A percentile compares a stretch with the other conserved stretches of the same genome.
Conservation (phyloP, 495 filamentous ascomycete genomes). For the Aspergillus ellipticus region DNA sequence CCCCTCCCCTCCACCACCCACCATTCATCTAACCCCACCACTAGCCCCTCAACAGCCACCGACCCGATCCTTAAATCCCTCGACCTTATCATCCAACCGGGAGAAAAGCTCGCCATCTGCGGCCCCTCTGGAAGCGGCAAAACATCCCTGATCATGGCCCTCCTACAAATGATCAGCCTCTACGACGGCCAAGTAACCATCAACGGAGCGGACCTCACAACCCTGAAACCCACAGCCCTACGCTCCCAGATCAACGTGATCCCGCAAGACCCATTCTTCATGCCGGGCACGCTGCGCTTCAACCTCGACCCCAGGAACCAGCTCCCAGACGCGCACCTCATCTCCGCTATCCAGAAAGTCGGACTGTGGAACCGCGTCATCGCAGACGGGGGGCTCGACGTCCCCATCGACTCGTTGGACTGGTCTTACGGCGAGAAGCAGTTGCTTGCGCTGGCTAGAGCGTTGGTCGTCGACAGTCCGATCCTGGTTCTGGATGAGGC, state of each 20-base stretch:
- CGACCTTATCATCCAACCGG: constrained; percentile 19
- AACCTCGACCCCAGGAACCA: constrained; percentile 6
- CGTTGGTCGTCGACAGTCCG: constrained; percentile 8
- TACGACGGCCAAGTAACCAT: constrained; percentile 27
- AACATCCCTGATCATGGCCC: constrained; percentile 30
- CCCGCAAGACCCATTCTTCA: constrained; percentile 12
- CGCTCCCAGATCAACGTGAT: constrained; percentile 5
- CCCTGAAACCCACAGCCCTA: background rate
- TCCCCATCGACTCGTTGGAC: constrained; percentile 10
- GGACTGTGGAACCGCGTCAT: constrained; percentile 28
- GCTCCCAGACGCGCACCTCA: background rate
- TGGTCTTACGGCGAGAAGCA: constrained; percentile 24
- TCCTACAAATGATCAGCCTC: constrained; percentile 36
- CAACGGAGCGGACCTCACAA: constrained; percentile 32
- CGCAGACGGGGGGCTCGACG: constrained; percentile 13
- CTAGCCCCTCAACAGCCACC: background rate
- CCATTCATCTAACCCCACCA: background rate
- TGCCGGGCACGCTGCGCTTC: constrained; percentile 10
- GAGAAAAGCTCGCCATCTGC: constrained; percentile 28
- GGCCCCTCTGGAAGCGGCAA: constrained; percentile 32
- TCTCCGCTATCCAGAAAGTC: constrained; percentile 3
- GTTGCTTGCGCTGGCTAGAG: constrained; percentile 21
- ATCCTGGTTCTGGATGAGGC: constrained; percentile 27
- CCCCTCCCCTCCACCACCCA: background rate
- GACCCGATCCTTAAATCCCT: constrained; percentile 21